Evolutionary conservation across 2,329 filamentous ascomycete genomes (phyloP), one percentile per base, ranked within the genome.

Genomic region (Didymellaceae sp.): DNA sequence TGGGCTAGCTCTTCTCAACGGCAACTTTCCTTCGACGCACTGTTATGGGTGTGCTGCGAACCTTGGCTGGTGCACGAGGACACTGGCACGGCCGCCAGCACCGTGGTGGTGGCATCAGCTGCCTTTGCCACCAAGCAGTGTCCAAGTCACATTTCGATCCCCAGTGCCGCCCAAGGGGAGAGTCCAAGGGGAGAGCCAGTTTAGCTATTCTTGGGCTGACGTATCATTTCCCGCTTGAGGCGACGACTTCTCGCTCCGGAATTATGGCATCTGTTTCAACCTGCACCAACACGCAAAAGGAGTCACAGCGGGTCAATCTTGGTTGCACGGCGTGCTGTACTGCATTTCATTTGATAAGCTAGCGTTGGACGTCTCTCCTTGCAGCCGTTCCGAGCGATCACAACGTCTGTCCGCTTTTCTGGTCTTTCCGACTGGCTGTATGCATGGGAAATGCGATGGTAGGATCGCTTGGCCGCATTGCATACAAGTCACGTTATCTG

Each of bases 401-500:
- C 59, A 37, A 52, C 57, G 45, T 55, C 57, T 55, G 54, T 54
- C 56, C 61, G 57, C 59, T 50, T 55, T 59, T 52, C 48, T 54
- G 37, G 34, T 42, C 48, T 57, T 58, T 66, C 67, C 64, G 66
- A 70, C 63, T 68, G 68, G 66, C 59, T 55, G 61, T 31, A 46
- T 52, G 42, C 37, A 41, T 45, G 37, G 37, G 35, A 41, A 22
- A 57, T 52, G 44, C 57, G 57, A 50, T 58, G 55, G 41, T 53
- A 60, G 56, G 58, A 65, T 67, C 61, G 61, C 64, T 68, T 57
- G 52, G 63, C 45, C 59, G 68, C 68, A 70, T 67, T 57, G 53
- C 54, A 61, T 45, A 40, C 32, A 42, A 47, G 48, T 71, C 68
- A 69, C 63, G 65, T 71, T 63, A 65, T 54, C 44, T 33, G 34